These are phyloP conservation scores for Pelagophyceae sp. DNA, from an alignment of 352 stramenopile genomes.

Conservation along the genomic window DNA sequence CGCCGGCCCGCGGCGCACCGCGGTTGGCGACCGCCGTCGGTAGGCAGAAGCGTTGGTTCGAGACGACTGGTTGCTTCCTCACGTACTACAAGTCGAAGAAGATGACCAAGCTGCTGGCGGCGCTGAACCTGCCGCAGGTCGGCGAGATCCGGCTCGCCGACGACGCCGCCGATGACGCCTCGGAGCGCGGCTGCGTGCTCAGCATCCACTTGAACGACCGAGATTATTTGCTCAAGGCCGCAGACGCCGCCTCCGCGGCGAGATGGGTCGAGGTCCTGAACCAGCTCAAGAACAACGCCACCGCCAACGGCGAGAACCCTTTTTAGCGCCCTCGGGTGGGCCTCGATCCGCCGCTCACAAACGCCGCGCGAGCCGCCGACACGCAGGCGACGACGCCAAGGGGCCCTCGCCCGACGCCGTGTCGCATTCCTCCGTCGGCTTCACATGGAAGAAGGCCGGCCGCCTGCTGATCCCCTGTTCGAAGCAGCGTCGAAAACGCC, in stretches of 20 bases:
- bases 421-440: neutral
- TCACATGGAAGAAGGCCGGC: neutral
- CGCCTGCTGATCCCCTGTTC: neutral
- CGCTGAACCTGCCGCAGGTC: conserved; percentile 73
- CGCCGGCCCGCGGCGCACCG: no score
- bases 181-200: neutral
- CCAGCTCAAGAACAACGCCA: conserved; percentile 9
- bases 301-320: neutral
- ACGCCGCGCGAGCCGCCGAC: neutral
- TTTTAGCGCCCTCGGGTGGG: no score
- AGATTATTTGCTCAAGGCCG: neutral
- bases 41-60: conserved; percentile 95
- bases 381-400: neutral
- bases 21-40: no score
- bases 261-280: conserved; percentile 1
- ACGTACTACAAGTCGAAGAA: conserved; percentile 93
- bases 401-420: neutral
- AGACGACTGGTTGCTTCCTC: conserved; percentile 94
- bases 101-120: conserved; percentile 76
- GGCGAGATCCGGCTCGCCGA: neutral
- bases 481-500: neutral
- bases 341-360: no score
- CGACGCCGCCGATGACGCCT: neutral
- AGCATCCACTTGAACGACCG: neutral
- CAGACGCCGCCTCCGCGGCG: neutral